Percentiles rank a stretch among this genome's conserved stretches.
Conservation (phyloP, 2,329 filamentous ascomycete genomes). For the Dactylonectria macrodidyma region DNA sequence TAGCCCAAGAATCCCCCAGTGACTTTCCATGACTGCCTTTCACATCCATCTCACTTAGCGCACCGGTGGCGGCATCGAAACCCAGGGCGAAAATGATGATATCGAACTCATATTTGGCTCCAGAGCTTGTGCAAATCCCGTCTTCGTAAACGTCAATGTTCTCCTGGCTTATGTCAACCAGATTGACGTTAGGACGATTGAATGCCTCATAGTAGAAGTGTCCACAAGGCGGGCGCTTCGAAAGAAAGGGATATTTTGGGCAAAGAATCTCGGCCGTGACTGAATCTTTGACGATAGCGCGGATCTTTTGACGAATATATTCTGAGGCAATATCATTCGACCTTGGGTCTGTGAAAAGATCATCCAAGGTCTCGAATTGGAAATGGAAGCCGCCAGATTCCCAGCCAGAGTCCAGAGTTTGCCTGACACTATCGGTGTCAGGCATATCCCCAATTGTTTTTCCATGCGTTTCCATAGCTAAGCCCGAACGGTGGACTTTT, state of each 20-base stretch:
- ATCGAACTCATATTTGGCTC: constrained; percentile 28
- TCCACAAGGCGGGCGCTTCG: constrained; percentile 31
- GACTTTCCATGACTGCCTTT: constrained; percentile 20
- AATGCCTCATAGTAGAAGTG: constrained; percentile 36
- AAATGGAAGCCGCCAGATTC: constrained; percentile 26
- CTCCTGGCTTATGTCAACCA: constrained; percentile 27
- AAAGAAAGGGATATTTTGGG: constrained; percentile 28
- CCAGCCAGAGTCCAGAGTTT: constrained; percentile 17
- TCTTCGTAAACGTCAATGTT: constrained; percentile 23
- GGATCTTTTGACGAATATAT: constrained; percentile 32
- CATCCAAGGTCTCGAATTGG: constrained; percentile 27
- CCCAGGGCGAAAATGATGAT: constrained; percentile 37
- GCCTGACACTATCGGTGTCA: constrained; percentile 7
- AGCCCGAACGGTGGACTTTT: constrained; percentile 4
- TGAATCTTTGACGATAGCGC: constrained; percentile 25
- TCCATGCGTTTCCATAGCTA: constrained; percentile 11
- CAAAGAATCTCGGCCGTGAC: constrained; percentile 24
- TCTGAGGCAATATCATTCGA: constrained; percentile 32
- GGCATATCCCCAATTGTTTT: constrained; percentile 4
- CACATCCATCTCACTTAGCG: constrained; percentile 23
- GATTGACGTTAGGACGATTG: constrained; percentile 31
- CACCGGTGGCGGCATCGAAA: constrained; percentile 33
- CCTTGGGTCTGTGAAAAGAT: constrained; percentile 24
- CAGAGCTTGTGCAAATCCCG: constrained; percentile 20
- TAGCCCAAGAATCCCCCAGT: constrained; percentile 19